Conservation (phyloP, 202 grass and related monocot genomes). For the Alloteropsis angusta region DNA sequence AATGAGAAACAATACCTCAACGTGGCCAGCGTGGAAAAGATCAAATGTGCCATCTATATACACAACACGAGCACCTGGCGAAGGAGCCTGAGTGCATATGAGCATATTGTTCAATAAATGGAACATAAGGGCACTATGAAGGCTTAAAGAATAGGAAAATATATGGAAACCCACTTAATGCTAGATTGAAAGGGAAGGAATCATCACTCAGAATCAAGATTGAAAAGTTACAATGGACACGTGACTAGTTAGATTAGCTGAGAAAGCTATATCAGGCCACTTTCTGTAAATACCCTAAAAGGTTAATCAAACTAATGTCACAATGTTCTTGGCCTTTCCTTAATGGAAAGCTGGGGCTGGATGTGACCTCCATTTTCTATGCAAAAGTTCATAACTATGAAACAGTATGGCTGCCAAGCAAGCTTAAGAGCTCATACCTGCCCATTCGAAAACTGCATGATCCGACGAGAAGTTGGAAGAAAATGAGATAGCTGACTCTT, state of each 20-base stretch:
- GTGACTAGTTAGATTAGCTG: not conserved
- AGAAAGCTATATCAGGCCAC: not conserved
- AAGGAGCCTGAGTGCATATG: slow-evolving; percentile 59
- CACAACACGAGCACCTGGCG: slow-evolving; percentile 67
- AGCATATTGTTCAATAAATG: slow-evolving; percentile 43
- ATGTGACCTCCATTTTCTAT: not conserved
- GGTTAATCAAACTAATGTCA: slow-evolving; percentile 1
- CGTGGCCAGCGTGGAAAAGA: slow-evolving; percentile 88
- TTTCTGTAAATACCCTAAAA: not conserved
- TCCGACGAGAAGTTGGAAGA: slow-evolving; percentile 82
- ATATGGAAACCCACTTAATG: not conserved
- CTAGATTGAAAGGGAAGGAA: not conserved
- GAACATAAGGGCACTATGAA: not conserved
- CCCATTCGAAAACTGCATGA: slow-evolving; percentile 91
- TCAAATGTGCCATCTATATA: slow-evolving; percentile 90
- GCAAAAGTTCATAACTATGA: not conserved
- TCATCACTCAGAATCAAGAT: not conserved
- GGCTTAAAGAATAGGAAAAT: not conserved
- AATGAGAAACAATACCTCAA: slow-evolving; percentile 52
- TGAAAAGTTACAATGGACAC: not conserved
- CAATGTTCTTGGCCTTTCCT: not conserved
- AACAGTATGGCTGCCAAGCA: not conserved
- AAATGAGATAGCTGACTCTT: slow-evolving; percentile 82
- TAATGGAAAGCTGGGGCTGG: not conserved
- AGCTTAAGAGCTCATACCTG: slow-evolving; percentile 46